Percentiles rank a stretch among this genome's conserved stretches.
Conservation (phyloP, 345 rosid species). For the Citrus maxima region DNA sequence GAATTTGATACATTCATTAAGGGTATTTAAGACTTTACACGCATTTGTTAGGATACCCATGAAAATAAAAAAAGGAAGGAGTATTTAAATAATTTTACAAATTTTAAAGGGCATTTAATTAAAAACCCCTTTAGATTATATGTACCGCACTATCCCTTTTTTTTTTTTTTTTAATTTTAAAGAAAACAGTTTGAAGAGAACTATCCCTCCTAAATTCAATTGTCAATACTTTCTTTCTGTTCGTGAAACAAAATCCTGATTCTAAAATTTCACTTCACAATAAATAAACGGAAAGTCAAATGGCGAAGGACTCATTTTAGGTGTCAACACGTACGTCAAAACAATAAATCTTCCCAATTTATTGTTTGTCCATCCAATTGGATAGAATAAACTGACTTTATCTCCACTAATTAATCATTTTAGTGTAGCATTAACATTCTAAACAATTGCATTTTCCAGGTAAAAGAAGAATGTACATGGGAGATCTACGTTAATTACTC, state of each 20-base stretch:
- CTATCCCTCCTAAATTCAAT: background rate
- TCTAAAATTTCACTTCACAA: background rate
- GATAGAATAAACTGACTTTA: background rate
- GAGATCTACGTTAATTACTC: slow-evolving; percentile 17
- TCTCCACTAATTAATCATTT: background rate
- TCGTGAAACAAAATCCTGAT: too few relatives aligned
- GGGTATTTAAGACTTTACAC: too few relatives aligned
- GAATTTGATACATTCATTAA: too few relatives aligned
- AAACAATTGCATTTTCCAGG: slow-evolving; percentile 30
- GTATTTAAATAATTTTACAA: too few relatives aligned
- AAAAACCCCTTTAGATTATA: background rate
- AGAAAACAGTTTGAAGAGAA: too few relatives aligned
- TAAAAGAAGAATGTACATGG: slow-evolving; percentile 27
- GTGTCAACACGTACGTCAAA: slow-evolving; percentile 35
- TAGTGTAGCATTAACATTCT: slow-evolving; percentile 1
- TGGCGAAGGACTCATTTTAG: slow-evolving; percentile 18
- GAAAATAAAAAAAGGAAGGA: too few relatives aligned
- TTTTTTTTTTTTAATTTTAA: too few relatives aligned
- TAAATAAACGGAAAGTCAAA: slow-evolving; percentile 4
- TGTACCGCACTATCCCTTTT: too few relatives aligned
- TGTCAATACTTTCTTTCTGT: background rate
- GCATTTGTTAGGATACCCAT: too few relatives aligned
- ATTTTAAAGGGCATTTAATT: too few relatives aligned
- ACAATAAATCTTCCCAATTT: background rate
- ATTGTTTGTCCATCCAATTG: background rate